Conservation (phyloP, 495 filamentous ascomycete species). For the Tricharina praecox region DNA sequence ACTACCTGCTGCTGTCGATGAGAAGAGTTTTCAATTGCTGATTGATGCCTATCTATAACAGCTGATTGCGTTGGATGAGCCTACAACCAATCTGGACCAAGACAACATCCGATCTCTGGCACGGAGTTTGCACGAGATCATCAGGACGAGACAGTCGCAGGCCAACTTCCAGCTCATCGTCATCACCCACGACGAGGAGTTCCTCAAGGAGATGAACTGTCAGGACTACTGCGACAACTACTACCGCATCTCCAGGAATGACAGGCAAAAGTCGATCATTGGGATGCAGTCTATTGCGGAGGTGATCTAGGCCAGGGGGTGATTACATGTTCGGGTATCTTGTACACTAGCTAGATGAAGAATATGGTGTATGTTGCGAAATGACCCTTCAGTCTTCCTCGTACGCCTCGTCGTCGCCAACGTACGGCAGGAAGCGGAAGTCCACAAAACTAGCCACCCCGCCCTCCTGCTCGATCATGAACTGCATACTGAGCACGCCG, state of each 20-base stretch:
- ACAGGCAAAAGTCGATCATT: conserved; percentile 2
- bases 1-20: neutral
- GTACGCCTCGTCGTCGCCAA: no score
- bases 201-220: conserved; percentile 80
- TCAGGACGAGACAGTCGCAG: conserved; percentile 65
- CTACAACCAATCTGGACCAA: conserved; percentile 88
- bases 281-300: conserved; percentile 34
- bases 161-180: conserved; percentile 91
- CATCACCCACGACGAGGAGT: conserved; percentile 98
- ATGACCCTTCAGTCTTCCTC: no score
- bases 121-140: conserved; percentile 69
- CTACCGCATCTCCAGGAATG: conserved; percentile 56
- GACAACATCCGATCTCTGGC: conserved; percentile 89
- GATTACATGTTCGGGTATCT: no score
- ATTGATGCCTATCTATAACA: conserved; percentile 5
- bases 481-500: conserved; percentile 85
- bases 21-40: no score
- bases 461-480: conserved; percentile 74
- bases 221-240: conserved; percentile 89
- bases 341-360: no score
- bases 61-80: conserved; percentile 91
- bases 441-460: conserved; percentile 50
- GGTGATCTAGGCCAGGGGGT: conserved; percentile 28
- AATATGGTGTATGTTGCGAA: no score
- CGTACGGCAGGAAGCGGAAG: conserved; percentile 57